Conservation (phyloP, 805 yeast species). For the Cyberlindnera galapagoensis region DNA sequence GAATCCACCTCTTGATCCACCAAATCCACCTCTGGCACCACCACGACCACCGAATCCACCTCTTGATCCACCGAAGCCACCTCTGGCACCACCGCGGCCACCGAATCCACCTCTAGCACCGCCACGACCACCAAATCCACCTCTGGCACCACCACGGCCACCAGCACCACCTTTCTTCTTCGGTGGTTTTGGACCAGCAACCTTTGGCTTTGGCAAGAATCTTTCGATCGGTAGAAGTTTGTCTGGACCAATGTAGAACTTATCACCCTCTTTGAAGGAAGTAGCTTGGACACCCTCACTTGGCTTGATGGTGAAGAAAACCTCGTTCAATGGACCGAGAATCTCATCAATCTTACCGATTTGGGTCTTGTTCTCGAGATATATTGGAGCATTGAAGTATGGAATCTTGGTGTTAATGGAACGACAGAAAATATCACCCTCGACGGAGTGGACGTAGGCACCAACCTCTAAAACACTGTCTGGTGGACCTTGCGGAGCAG, state of each 20-base stretch:
- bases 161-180: conserved; percentile 59
- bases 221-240: conserved; percentile 93
- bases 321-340: conserved; percentile 95
- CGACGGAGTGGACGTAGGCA: conserved; percentile 83
- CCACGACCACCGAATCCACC: conserved; percentile 30
- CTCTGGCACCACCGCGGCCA: conserved; percentile 42
- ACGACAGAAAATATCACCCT: conserved; percentile 95
- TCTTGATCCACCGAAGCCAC: conserved; percentile 36
- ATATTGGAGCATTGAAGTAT: conserved; percentile 97
- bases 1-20: conserved; percentile 22
- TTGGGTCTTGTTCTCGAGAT: conserved; percentile 90
- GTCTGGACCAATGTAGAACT: conserved; percentile 92
- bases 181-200: conserved; percentile 74
- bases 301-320: conserved; percentile 94
- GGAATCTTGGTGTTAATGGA: conserved; percentile 93
- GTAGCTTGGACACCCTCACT: conserved; percentile 93
- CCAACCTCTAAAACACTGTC: conserved; percentile 95
- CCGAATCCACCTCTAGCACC: conserved; percentile 37
- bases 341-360: conserved; percentile 98
- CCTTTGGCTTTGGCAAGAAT: conserved; percentile 94
- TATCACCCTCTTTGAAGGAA: conserved; percentile 93
- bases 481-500: conserved; percentile 90
- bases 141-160: conserved; percentile 29
- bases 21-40: conserved; percentile 32
- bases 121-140: conserved; percentile 23